phyloP scores from a whole-genome alignment of 1,284 basidiomycete genomes.

The Ceraceosorus guamensis region DNA sequence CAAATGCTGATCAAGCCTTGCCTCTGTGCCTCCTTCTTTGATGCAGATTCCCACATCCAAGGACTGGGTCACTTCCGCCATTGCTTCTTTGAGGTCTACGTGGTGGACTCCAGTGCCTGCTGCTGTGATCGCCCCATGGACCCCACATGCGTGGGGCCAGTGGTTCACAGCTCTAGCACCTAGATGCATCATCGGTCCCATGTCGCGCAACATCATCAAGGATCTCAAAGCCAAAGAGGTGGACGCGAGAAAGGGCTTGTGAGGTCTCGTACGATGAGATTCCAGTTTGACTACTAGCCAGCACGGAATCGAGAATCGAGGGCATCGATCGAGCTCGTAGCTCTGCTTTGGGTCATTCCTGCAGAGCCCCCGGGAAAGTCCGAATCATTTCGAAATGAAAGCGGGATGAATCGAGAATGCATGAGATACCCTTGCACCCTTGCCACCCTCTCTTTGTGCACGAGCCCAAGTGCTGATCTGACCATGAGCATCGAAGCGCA shows the following conservation, averaged over 20 bases:
- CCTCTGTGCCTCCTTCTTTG: neutral
- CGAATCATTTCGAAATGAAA: no score
- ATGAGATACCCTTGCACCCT: no score
- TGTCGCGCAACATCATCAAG: constrained; percentile 1
- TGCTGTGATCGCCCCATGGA: constrained; percentile 2
- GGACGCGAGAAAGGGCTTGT: no score
- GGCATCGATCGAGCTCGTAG: neutral
- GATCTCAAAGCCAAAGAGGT: no score
- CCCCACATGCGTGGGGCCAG: constrained; percentile 8
- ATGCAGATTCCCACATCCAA: constrained; percentile 1
- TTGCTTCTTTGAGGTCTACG: constrained; percentile 1
- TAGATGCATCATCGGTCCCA: neutral
- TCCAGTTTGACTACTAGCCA: no score
- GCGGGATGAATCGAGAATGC: no score
- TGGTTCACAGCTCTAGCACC: constrained; percentile 1
- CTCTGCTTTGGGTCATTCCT: neutral
- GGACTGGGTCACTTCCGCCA: constrained; percentile 8
- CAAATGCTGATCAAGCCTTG: neutral
- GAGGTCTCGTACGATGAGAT: no score
- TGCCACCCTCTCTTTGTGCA: no score
- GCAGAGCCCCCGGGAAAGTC: no score
- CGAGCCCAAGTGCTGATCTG: no score
- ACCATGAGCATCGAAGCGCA: no score
- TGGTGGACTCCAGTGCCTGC: constrained; percentile 4
- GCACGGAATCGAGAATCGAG: neutral